Conservation (phyloP, 2,329 filamentous ascomycete species). For the Knufia fluminis region DNA sequence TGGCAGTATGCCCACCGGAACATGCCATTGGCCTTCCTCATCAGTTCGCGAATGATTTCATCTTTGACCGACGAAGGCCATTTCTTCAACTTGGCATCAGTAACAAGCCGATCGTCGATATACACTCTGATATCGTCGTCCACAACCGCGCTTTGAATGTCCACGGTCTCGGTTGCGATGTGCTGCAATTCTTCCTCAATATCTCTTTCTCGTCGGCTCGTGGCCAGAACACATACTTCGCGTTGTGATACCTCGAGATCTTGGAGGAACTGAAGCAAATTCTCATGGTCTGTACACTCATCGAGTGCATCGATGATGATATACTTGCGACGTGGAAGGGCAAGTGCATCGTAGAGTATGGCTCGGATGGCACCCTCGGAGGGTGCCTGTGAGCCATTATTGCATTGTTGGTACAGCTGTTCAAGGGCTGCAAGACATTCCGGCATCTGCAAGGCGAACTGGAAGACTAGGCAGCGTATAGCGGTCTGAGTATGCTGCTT, state of each 20-base stretch:
- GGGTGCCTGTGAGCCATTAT: slow-evolving; percentile 11
- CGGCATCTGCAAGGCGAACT: slow-evolving; percentile 5
- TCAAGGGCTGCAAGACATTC: slow-evolving; percentile 9
- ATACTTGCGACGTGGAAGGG: slow-evolving; percentile 3
- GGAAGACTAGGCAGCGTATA: slow-evolving; percentile 4
- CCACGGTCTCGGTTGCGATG: not conserved
- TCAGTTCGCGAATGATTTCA: slow-evolving; percentile 22
- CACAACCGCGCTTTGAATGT: slow-evolving; percentile 13
- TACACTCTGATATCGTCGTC: slow-evolving; percentile 16
- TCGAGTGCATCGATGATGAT: slow-evolving; percentile 21
- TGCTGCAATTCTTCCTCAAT: slow-evolving; percentile 12
- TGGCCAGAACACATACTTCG: slow-evolving; percentile 12
- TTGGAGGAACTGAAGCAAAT: slow-evolving; percentile 11
- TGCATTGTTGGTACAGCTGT: slow-evolving; percentile 8
- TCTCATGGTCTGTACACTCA: slow-evolving; percentile 14
- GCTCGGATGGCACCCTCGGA: not conserved
- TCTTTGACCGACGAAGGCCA: slow-evolving; percentile 7
- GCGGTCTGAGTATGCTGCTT: slow-evolving; percentile 28
- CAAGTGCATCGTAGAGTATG: slow-evolving; percentile 6
- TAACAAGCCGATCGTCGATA: slow-evolving; percentile 12
- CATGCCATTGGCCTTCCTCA: slow-evolving; percentile 21
- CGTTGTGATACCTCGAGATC: slow-evolving; percentile 2
- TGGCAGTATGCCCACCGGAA: slow-evolving; percentile 25
- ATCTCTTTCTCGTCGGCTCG: slow-evolving; percentile 15
- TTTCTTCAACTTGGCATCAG: slow-evolving; percentile 11